These are phyloP conservation scores for Coemansia furcata DNA, from an alignment of 192 early-diverging fungal genomes.

Conservation along the genomic window DNA sequence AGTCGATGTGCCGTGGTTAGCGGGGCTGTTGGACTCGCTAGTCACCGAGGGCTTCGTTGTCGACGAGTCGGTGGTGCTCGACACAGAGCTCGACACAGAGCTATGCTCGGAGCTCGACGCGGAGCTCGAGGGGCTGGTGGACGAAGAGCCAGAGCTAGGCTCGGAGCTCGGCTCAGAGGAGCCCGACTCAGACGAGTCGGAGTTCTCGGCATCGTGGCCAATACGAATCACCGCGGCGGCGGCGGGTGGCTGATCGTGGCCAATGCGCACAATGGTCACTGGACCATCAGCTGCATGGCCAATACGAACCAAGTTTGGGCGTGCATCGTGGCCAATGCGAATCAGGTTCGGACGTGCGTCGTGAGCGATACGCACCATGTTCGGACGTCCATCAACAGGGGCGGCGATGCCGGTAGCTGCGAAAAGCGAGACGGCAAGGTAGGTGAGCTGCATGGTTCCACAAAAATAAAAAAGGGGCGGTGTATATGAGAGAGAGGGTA, in stretches of 20 bases:
- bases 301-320: slow-evolving; percentile 9
- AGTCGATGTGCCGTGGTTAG: slow-evolving; percentile 10
- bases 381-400: not conserved
- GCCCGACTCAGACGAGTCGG: not conserved
- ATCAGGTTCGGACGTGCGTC: not conserved
- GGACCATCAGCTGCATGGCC: slow-evolving; percentile 1
- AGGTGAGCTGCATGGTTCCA: slow-evolving; percentile 26
- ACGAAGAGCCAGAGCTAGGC: not conserved
- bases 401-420: slow-evolving; percentile 11
- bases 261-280: slow-evolving; percentile 10
- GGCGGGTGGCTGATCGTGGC: slow-evolving; percentile 3
- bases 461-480: not conserved
- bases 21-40: not conserved
- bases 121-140: not conserved
- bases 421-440: slow-evolving; percentile 21
- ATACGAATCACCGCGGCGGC: not conserved
- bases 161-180: not conserved
- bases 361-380: slow-evolving; percentile 17
- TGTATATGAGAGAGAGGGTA: not conserved
- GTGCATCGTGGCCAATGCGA: slow-evolving; percentile 12
- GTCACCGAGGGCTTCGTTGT: not conserved
- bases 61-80: not conserved
- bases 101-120: not conserved
- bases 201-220: not conserved
- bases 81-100: not conserved